Percentiles rank a stretch among this genome's conserved stretches.
Evolutionary conservation across 1,284 basidiomycete species (phyloP).

Genomic region (Malassezia pachydermatis): DNA sequence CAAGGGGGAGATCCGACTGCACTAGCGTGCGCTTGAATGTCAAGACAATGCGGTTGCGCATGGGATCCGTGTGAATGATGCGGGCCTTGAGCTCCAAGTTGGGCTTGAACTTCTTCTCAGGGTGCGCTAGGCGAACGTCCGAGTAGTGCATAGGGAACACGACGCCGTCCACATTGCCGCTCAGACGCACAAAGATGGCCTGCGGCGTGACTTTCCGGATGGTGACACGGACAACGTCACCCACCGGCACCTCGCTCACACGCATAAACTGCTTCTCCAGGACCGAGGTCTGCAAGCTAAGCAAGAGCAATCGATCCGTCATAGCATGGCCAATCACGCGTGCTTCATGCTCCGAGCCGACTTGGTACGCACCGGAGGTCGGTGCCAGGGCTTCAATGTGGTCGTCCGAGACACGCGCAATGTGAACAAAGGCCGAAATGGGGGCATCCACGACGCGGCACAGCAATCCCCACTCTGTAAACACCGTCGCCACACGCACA

Average conservation of each 20-base stretch:
- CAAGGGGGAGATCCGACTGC: constrained; percentile 57
- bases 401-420: constrained; percentile 85
- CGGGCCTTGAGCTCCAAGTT: constrained; percentile 75
- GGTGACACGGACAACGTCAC: constrained; percentile 30
- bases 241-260: constrained; percentile 60
- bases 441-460: constrained; percentile 27
- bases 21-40: constrained; percentile 88
- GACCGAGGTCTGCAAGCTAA: constrained; percentile 72
- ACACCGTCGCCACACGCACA: constrained; percentile 28
- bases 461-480: constrained; percentile 40
- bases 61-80: constrained; percentile 74
- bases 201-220: constrained; percentile 32
- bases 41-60: constrained; percentile 68
- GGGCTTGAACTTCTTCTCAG: constrained; percentile 68
- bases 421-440: constrained; percentile 50
- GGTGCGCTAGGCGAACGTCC: constrained; percentile 62
- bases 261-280: constrained; percentile 79
- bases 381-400: constrained; percentile 64
- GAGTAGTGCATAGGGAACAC: constrained; percentile 93
- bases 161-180: constrained; percentile 60
- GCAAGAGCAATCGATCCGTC: constrained; percentile 77
- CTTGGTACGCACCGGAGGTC: constrained; percentile 48
- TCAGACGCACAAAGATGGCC: constrained; percentile 42
- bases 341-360: constrained; percentile 58
- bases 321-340: constrained; percentile 79